phyloP scores from a whole-genome alignment of 1,139 yeast species.

The Lodderomyces theae region DNA sequence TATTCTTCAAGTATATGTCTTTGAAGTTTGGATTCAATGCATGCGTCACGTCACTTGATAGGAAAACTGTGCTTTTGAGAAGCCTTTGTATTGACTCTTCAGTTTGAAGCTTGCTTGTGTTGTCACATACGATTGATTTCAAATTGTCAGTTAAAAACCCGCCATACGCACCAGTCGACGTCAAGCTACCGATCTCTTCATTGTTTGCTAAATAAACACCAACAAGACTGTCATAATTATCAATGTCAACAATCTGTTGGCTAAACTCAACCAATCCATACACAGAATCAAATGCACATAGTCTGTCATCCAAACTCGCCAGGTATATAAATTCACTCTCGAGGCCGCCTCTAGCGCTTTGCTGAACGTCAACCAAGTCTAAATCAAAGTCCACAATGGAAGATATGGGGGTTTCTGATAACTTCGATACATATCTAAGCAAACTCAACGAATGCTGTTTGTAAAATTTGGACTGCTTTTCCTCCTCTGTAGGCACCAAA shows the following conservation, averaged over 20 bases:
- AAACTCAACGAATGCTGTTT: conserved; percentile 58
- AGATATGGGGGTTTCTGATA: conserved; percentile 46
- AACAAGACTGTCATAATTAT: conserved; percentile 38
- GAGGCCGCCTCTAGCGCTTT: conserved; percentile 60
- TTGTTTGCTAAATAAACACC: conserved; percentile 56
- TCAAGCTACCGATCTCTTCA: conserved; percentile 62
- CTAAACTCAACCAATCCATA: conserved; percentile 45
- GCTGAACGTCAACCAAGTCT: conserved; percentile 64
- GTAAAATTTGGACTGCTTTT: conserved; percentile 56
- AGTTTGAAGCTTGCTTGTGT: conserved; percentile 3
- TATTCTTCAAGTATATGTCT: conserved; percentile 62
- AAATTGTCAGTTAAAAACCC: conserved; percentile 30
- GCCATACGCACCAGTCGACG: conserved; percentile 60
- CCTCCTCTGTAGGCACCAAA: conserved; percentile 54
- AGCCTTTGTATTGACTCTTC: conserved; percentile 18
- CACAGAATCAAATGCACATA: conserved; percentile 62
- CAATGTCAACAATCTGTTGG: conserved; percentile 19
- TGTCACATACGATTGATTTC: conserved; percentile 10
- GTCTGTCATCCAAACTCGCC: conserved; percentile 65
- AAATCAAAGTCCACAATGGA: conserved; percentile 58
- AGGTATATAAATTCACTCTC: conserved; percentile 60
- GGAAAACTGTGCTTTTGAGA: conserved; percentile 52
- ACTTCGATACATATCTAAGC: conserved; percentile 53
- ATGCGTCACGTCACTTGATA: conserved; percentile 70
- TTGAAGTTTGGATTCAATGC: conserved; percentile 62